phyloP scores from a whole-genome alignment of 176 grass and related monocot species.

The Carex myosuroides region DNA sequence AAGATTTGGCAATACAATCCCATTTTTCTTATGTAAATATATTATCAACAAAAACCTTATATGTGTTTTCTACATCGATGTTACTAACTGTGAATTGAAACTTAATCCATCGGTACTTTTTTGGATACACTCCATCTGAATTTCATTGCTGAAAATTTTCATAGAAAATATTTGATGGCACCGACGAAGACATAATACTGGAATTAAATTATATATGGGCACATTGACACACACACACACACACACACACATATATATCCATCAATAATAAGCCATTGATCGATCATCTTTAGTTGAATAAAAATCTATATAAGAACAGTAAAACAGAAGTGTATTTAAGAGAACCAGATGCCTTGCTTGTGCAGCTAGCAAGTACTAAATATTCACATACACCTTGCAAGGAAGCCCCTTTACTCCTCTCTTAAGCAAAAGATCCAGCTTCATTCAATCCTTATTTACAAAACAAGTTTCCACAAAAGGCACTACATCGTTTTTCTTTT shows the following conservation, averaged over 20 bases:
- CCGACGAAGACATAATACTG: not conserved
- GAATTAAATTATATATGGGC: too few relatives aligned
- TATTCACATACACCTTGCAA: not conserved
- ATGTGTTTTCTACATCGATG: not conserved
- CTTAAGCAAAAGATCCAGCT: slow-evolving; percentile 9
- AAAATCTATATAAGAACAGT: not conserved
- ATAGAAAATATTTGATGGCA: not conserved
- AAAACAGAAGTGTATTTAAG: not conserved
- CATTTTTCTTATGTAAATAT: not conserved
- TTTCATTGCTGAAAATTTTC: not conserved
- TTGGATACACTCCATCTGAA: not conserved
- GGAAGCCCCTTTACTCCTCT: not conserved
- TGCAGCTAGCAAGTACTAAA: not conserved
- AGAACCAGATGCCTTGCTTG: slow-evolving; percentile 7
- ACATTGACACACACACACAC: too few relatives aligned
- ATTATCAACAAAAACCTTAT: too few relatives aligned
- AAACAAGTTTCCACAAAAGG: not conserved
- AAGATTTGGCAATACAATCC: not conserved
- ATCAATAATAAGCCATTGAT: not conserved
- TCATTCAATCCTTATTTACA: not conserved
- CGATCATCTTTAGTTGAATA: not conserved
- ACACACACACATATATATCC: too few relatives aligned
- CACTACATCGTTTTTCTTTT: not conserved
- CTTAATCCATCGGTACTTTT: not conserved
- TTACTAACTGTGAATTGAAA: not conserved